phyloP scores from a whole-genome alignment of 1,139 yeast species.

The Suhomyces ambrosiae region DNA sequence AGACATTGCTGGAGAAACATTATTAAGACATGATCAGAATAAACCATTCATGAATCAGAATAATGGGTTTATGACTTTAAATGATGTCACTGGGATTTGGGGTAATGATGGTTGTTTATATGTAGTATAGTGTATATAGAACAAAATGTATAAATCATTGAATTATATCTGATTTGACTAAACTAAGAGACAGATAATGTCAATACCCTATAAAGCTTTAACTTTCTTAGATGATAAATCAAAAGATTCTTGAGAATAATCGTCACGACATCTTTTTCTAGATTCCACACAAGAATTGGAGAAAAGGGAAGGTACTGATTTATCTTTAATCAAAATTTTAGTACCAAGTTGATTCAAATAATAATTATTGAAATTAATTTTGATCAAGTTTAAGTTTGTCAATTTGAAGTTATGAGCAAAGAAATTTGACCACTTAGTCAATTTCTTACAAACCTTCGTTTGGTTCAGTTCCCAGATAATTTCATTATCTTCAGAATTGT shows the following conservation, averaged over 20 bases:
- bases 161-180: neutral
- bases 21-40: conserved; percentile 16
- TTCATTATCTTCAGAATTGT: conserved; percentile 22
- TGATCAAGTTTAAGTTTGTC: conserved; percentile 20
- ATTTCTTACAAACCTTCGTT: conserved; percentile 23
- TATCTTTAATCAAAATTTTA: conserved; percentile 29
- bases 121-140: conserved; percentile 22
- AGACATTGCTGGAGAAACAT: conserved; percentile 9
- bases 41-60: conserved; percentile 38
- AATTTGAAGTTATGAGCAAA: conserved; percentile 23
- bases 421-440: conserved; percentile 36
- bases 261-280: conserved; percentile 24
- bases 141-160: neutral
- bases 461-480: conserved; percentile 35
- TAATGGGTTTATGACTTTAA: conserved; percentile 67
- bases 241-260: conserved; percentile 9
- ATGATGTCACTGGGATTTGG: conserved; percentile 52
- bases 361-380: conserved; percentile 34
- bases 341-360: conserved; percentile 38
- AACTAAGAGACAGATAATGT: no score
- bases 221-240: conserved; percentile 7
- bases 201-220: conserved; percentile 5
- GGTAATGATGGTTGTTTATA: conserved; percentile 78
- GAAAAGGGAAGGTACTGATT: conserved; percentile 20
- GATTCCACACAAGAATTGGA: conserved; percentile 9